Evolutionary conservation across 257 asterid genomes (phyloP).

Genomic region (Solanum corneliomulleri): DNA sequence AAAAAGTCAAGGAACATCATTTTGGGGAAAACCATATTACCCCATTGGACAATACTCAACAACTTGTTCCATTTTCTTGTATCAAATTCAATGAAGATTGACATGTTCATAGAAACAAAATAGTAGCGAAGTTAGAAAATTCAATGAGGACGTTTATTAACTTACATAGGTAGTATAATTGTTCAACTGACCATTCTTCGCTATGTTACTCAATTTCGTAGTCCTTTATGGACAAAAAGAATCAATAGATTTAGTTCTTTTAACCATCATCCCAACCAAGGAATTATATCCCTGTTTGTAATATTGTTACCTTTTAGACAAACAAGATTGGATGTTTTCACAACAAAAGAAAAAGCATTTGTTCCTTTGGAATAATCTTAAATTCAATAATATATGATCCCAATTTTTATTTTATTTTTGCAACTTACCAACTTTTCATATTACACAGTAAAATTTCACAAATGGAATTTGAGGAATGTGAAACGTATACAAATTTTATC

Average conservation of each 20-base stretch:
- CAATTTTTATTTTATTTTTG: neutral
- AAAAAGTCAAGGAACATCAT: neutral
- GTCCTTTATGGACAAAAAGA: neutral
- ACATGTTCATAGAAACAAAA: neutral
- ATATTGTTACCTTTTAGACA: neutral
- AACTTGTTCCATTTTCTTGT: neutral
- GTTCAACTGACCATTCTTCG: neutral
- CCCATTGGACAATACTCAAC: neutral
- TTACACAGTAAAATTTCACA: neutral
- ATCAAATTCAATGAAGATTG: neutral
- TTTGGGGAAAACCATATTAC: neutral
- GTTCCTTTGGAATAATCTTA: neutral
- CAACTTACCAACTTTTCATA: neutral
- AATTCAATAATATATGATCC: neutral
- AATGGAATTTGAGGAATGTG: fast-evolving
- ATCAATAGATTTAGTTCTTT: neutral
- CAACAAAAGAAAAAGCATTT: neutral
- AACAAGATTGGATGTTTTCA: neutral
- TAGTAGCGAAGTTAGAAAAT: neutral
- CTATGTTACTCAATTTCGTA: neutral
- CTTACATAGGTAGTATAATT: neutral
- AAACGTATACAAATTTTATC: neutral
- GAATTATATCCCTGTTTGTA: neutral
- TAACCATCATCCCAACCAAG: neutral
- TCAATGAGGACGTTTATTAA: neutral